Evolutionary conservation across 2,329 filamentous ascomycete species (phyloP).

Genomic region (Microdochium nivale): DNA sequence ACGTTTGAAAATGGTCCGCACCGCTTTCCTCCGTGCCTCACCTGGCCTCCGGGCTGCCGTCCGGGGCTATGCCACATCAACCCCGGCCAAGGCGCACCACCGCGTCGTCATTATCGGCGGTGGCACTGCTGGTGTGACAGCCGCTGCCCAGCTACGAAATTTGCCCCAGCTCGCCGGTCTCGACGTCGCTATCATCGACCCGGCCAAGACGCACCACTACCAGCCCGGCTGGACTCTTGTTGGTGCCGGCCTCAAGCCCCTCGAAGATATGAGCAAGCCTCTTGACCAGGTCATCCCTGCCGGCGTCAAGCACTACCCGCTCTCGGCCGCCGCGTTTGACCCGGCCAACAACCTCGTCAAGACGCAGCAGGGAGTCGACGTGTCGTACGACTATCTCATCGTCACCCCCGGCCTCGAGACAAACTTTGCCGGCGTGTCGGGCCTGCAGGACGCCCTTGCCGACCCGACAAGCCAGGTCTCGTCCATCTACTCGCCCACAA

Average conservation of each 20-base stretch:
- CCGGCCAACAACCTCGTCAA: slow-evolving; percentile 25
- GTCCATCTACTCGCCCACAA: slow-evolving; percentile 27
- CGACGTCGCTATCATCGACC: slow-evolving; percentile 26
- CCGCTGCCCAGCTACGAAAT: slow-evolving; percentile 57
- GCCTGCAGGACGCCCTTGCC: slow-evolving; percentile 22
- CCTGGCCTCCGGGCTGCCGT: slow-evolving; percentile 7
- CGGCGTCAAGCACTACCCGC: slow-evolving; percentile 24
- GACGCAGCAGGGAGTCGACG: slow-evolving; percentile 22
- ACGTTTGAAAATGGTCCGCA: slow-evolving; percentile 5
- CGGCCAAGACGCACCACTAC: slow-evolving; percentile 24
- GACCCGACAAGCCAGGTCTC: slow-evolving; percentile 23
- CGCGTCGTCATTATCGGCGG: slow-evolving; percentile 60
- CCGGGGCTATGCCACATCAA: slow-evolving; percentile 17
- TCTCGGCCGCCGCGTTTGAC: slow-evolving; percentile 22
- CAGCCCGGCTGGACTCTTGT: slow-evolving; percentile 29
- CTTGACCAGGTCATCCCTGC: slow-evolving; percentile 20
- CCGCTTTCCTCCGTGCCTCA: slow-evolving; percentile 6
- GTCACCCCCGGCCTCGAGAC: slow-evolving; percentile 26
- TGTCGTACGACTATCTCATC: slow-evolving; percentile 27
- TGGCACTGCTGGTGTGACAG: slow-evolving; percentile 55
- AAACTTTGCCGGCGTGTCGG: slow-evolving; percentile 23
- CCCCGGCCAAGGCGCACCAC: slow-evolving; percentile 34
- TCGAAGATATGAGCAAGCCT: slow-evolving; percentile 17
- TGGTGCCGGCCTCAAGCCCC: slow-evolving; percentile 22
- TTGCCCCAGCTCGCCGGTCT: slow-evolving; percentile 16